Evolutionary conservation across 441 rosid genomes (phyloP), one percentile per base, ranked within the genome.

Genomic region (Brassica hybrid): DNA sequence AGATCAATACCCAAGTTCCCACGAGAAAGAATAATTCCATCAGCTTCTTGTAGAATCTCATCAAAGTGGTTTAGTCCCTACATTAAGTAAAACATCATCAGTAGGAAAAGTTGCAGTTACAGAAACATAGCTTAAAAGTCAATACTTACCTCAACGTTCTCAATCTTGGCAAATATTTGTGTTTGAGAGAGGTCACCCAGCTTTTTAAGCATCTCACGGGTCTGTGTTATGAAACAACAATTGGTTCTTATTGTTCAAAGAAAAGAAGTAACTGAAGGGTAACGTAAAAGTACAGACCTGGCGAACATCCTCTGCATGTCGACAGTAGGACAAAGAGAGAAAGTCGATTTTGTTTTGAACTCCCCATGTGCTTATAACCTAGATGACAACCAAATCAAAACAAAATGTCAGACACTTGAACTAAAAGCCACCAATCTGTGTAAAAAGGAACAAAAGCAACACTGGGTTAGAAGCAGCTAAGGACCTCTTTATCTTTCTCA

Each of bases 251-350:
- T 21, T 21, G 23, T 59, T 43, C 36, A 74, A 54, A 54, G 23
- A 56, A 65, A 27, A 36, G 38, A 19, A 45, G 19, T 19, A 57
- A 57, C 45, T 43, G 25, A 77, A n/a, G 67, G 27, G 21, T 27
- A 67, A 25, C 9, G 70, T 4, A 68, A 41, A 19, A 19, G 71
- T 41, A 72, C 83, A 74, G 82, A 96, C 99, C 27, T 86, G 89
- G 73, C 99, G 97, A 74, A 96, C 97, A 85, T 96, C 99, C 84
- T 96, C 97, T 0, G 98, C 97, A 83, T 92, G 93, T 1, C 98
- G 86, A 10, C 98, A 91, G 59, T 89, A 94, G 13, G 99, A 96
- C 84, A 96, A 79, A 1, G 99, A 96, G 68, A 96, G 94, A 78
- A 96, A 94, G 84, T 96, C 98, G 10, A 96, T 94, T 76, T 96